Evolutionary conservation across 768 basidiomycete genomes (phyloP).

Genomic region (Baorangia bicolor): DNA sequence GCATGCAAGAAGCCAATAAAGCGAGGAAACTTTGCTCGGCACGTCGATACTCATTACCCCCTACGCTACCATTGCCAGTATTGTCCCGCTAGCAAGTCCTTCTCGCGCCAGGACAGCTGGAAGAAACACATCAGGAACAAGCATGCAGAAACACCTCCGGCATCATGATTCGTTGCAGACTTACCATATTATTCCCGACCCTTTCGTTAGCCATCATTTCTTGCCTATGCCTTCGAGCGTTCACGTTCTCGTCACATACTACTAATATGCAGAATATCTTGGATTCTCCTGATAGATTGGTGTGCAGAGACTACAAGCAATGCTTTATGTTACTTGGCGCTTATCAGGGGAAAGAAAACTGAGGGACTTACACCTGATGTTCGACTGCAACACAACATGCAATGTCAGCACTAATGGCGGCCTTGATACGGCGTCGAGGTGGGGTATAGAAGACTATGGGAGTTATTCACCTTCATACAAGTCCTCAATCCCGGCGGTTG

Average conservation of each 20-base stretch:
- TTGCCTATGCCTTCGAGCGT: not conserved
- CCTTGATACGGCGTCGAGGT: not conserved
- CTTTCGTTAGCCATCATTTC: not conserved
- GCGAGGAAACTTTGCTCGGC: conserved; percentile 17
- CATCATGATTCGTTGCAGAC: not conserved
- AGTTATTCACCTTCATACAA: not conserved
- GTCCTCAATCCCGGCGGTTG: not conserved
- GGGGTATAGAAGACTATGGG: too few relatives aligned
- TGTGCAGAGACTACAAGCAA: not conserved
- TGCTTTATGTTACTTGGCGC: not conserved
- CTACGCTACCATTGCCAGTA: conserved; percentile 12
- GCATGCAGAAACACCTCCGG: not conserved
- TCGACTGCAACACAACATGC: not conserved
- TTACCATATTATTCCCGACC: not conserved
- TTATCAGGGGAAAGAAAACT: too few relatives aligned
- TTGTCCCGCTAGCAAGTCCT: conserved; percentile 12
- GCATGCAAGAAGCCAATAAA: conserved; percentile 2
- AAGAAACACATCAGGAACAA: conserved; percentile 8
- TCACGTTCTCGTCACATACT: not conserved
- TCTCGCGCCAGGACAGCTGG: conserved; percentile 25
- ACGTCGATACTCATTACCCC: conserved; percentile 18
- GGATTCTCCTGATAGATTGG: not conserved
- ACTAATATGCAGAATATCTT: too few relatives aligned
- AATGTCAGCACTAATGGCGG: not conserved
- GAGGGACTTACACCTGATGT: not conserved